Conservation (phyloP, 2,329 filamentous ascomycete genomes). For the Pseudopithomyces maydicus region DNA sequence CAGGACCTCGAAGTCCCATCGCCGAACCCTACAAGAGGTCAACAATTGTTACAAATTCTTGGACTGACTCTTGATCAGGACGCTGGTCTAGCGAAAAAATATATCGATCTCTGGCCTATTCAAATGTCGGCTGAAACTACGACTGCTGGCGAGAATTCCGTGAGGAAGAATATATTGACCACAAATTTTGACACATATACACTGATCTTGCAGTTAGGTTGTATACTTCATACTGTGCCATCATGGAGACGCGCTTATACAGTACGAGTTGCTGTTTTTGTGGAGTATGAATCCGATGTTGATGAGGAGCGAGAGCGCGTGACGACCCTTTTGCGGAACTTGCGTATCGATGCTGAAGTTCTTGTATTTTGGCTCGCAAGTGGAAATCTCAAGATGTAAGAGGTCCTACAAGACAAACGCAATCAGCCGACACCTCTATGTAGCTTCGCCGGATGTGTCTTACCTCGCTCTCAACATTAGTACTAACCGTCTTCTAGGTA, state of each 20-base stretch:
- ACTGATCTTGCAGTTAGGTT: slow-evolving; percentile 83
- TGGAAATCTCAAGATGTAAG: slow-evolving; percentile 68
- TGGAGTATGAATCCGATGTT: slow-evolving; percentile 85
- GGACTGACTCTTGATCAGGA: slow-evolving; percentile 44
- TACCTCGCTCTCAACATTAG: too few relatives aligned
- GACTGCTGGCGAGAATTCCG: slow-evolving; percentile 51
- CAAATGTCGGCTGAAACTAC: slow-evolving; percentile 88
- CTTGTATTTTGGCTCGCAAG: slow-evolving; percentile 82
- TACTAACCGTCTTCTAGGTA: slow-evolving; percentile 41
- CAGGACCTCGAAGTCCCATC: slow-evolving; percentile 73
- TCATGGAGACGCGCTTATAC: slow-evolving; percentile 77
- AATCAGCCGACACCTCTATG: neutral
- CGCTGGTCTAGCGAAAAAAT: slow-evolving; percentile 70
- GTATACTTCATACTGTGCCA: slow-evolving; percentile 80
- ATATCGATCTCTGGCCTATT: slow-evolving; percentile 88
- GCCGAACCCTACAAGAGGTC: slow-evolving; percentile 34
- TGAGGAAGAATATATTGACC: slow-evolving; percentile 69
- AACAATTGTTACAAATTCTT: slow-evolving; percentile 30
- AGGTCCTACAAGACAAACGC: neutral
- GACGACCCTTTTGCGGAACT: slow-evolving; percentile 74
- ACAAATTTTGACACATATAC: slow-evolving; percentile 93
- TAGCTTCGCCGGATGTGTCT: neutral
- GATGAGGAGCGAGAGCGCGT: slow-evolving; percentile 77
- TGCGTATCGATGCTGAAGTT: slow-evolving; percentile 80
- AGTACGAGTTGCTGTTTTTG: slow-evolving; percentile 81